Evolutionary conservation across 257 asterid species (phyloP), one percentile per base, ranked within the genome.

Genomic region (Schizonepeta tenuifolia): DNA sequence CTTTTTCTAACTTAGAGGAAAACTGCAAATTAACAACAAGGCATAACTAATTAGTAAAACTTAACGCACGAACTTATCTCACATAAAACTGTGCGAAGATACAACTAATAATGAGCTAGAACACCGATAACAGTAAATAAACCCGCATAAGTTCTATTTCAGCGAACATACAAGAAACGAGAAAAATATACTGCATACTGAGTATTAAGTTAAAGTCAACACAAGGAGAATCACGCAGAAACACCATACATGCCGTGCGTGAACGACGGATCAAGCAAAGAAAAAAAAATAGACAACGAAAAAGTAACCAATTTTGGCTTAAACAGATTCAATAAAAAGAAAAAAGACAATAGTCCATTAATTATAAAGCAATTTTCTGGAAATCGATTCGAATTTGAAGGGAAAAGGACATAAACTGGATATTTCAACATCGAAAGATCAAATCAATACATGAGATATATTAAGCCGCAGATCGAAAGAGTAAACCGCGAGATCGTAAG

Each of bases 1-100:
- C 2, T 18, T 65, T 76, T 14, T 22, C 40, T 51, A 43, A 50
- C n/a, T 24, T 6, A 38, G 71, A 46, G 7, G 28, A 44, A 56
- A 67, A 24, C 82, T 78, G 83, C 79, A 79, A 15, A 14, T 7
- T 6, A 24, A 20, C 1, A 43, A 63, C 17, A 28, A 60, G 9
- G 44, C 18, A 55, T 47, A 44, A 10, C n/a, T 9, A 74, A 66
- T 75, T 6, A 69, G 67, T 15, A 15, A 5, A 15, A 33, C 3
- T 11, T 38, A 55, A 20, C 3, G n/a, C n/a, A 40, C 21, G 64
- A 55, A 57, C 54, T 10, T 15, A 24, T 20, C n/a, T 36, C 21
- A 22, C 1, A n/a, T n/a, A 17, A 47, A 65, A 20, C 7, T 15
- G 10, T 8, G 12, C 43, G 44, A 21, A 2, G 12, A 64, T n/a